A percentile compares a stretch with the other conserved stretches of the same genome.
Evolutionary conservation across 805 yeast genomes (phyloP).

Genomic region (Barnettozyma wickerhamii): DNA sequence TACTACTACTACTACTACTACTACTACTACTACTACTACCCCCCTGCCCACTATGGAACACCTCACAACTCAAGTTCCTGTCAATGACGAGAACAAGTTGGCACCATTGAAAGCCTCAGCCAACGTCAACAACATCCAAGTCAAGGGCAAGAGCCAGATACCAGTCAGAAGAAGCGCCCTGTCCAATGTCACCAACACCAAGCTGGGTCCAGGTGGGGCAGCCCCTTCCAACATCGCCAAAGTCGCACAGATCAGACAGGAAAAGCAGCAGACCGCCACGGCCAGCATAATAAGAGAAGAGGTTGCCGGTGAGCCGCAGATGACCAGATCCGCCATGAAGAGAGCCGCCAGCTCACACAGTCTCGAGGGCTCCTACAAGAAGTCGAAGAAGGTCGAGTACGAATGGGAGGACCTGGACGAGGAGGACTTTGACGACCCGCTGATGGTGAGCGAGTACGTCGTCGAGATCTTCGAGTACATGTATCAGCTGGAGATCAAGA

Average conservation of each 20-base stretch:
- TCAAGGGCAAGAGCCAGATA: slow-evolving; percentile 19
- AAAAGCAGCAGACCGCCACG: slow-evolving; percentile 3
- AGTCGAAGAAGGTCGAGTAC: slow-evolving; percentile 28
- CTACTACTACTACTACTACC: too few species aligned
- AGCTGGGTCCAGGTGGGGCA: slow-evolving; percentile 8
- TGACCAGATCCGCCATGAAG: slow-evolving; percentile 55
- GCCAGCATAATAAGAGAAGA: slow-evolving; percentile 12
- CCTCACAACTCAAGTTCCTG: slow-evolving; percentile 7
- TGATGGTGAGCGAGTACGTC: slow-evolving; percentile 93
- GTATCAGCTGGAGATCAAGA: slow-evolving; percentile 64
- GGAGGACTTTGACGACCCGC: slow-evolving; percentile 74
- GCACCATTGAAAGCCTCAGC: slow-evolving; percentile 8
- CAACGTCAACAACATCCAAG: not conserved
- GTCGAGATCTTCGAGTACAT: slow-evolving; percentile 80
- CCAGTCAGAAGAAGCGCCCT: slow-evolving; percentile 27
- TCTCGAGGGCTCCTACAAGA: slow-evolving; percentile 15
- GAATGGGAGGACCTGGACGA: slow-evolving; percentile 76
- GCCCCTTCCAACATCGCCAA: not conserved
- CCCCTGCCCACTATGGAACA: slow-evolving; percentile 15
- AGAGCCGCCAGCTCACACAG: slow-evolving; percentile 24
- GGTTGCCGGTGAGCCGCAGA: slow-evolving; percentile 17
- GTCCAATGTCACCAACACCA: slow-evolving; percentile 28
- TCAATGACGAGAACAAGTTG: slow-evolving; percentile 22
- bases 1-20: too few species aligned
- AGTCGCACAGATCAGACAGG: not conserved